Evolutionary conservation across 139 green algal species (phyloP).

Genomic region (Microglena sp.): DNA sequence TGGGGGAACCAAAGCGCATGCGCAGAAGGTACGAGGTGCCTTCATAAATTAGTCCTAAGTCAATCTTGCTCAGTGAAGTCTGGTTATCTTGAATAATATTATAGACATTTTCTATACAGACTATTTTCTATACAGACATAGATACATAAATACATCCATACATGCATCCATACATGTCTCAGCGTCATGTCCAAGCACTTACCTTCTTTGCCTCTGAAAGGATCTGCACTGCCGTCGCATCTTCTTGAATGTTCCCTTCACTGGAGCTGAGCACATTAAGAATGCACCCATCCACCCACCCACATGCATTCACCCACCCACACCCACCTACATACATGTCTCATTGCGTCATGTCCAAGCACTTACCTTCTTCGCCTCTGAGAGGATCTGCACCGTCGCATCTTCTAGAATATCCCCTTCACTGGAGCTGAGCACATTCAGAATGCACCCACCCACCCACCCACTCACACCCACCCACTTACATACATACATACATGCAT

Average conservation of each 20-base stretch:
- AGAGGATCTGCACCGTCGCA: constrained; percentile 46
- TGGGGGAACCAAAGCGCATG: too few relatives aligned
- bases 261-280: too few relatives aligned
- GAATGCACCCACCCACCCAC: background rate
- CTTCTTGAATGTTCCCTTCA: too few relatives aligned
- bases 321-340: background rate
- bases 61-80: too few relatives aligned
- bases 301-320: background rate
- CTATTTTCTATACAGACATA: background rate
- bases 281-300: background rate
- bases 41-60: too few relatives aligned
- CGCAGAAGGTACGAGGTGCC: too few relatives aligned
- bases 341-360: background rate
- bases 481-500: constrained; percentile 1
- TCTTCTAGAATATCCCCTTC: constrained; percentile 65
- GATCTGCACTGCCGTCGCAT: too few relatives aligned
- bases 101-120: too few relatives aligned
- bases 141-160: background rate
- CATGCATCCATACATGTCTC: background rate
- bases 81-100: too few relatives aligned
- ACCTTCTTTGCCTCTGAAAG: too few relatives aligned
- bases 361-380: constrained; percentile 33
- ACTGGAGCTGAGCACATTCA: constrained; percentile 28
- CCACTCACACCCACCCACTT: background rate
- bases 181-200: background rate